phyloP scores from a whole-genome alignment of 495 filamentous ascomycete genomes.

The Podospora fimiseda region DNA sequence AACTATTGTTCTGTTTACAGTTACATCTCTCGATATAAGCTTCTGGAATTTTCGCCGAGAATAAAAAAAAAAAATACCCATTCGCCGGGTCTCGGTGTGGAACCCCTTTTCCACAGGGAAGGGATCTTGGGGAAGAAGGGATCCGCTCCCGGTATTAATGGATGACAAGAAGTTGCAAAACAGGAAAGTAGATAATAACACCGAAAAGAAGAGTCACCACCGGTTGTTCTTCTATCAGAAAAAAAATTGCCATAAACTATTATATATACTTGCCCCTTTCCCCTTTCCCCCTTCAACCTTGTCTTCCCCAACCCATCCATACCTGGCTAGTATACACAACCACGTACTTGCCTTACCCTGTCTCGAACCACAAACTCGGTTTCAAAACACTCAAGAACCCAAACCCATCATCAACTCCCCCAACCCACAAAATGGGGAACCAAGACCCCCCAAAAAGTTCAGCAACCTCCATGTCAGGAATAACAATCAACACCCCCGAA shows the following conservation, averaged over 20 bases:
- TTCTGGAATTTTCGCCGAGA: no score
- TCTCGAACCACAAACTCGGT: no score
- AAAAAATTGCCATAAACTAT: no score
- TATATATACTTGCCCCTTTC: not conserved
- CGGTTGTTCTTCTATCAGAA: not conserved
- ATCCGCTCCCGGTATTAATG: no score
- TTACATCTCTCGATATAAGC: not conserved
- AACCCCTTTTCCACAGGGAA: not conserved
- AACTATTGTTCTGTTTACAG: no score
- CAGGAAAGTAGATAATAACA: not conserved
- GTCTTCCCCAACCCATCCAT: not conserved
- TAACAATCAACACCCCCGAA: not conserved
- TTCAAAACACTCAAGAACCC: no score
- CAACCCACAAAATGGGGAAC: not conserved
- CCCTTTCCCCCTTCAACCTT: not conserved
- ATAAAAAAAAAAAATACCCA: no score
- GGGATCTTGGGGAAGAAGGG: no score
- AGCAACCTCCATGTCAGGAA: not conserved
- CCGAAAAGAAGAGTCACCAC: not conserved
- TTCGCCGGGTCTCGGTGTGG: not conserved
- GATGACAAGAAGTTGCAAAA: no score
- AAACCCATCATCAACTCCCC: no score
- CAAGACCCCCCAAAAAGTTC: not conserved
- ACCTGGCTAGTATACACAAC: no score
- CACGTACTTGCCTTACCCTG: no score